Conservation (phyloP, 352 stramenopile species). For the Globisporangium barbulae region DNA sequence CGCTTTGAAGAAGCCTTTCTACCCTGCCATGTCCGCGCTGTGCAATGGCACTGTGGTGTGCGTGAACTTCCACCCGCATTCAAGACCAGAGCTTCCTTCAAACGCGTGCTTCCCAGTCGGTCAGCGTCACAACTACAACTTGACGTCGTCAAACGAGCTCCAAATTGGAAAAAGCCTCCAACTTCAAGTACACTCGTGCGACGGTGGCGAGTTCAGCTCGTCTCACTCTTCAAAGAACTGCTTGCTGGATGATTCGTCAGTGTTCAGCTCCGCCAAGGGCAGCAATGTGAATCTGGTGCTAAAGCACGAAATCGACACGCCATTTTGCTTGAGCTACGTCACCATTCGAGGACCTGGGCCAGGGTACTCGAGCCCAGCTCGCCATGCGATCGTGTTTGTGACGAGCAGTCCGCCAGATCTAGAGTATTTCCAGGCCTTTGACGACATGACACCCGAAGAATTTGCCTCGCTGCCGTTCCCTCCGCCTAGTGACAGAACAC, state of each 20-base stretch:
- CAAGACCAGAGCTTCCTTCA: slow-evolving; percentile 49
- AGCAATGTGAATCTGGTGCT: slow-evolving; percentile 79
- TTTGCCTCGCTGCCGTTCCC: slow-evolving; percentile 74
- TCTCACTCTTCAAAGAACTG: slow-evolving; percentile 67
- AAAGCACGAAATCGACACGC: slow-evolving; percentile 75
- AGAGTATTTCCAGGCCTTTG: slow-evolving; percentile 44
- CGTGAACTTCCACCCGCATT: slow-evolving; percentile 62
- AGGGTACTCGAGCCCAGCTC: slow-evolving; percentile 76
- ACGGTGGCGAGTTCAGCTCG: slow-evolving; percentile 79
- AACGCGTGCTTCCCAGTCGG: slow-evolving; percentile 30
- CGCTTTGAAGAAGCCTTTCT: slow-evolving; percentile 32
- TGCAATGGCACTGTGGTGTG: slow-evolving; percentile 72
- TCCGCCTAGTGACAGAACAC: slow-evolving; percentile 37
- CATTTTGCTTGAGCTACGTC: slow-evolving; percentile 76
- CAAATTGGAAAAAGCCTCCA: slow-evolving; percentile 72
- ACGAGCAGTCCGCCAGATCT: slow-evolving; percentile 61
- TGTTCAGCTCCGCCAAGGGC: slow-evolving; percentile 77
- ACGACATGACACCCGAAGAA: slow-evolving; percentile 70
- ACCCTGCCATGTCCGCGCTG: slow-evolving; percentile 54
- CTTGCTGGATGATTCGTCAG: slow-evolving; percentile 70
- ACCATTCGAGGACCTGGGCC: slow-evolving; percentile 66
- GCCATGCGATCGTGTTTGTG: slow-evolving; percentile 64
- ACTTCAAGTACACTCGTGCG: slow-evolving; percentile 61
- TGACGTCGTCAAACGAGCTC: slow-evolving; percentile 50
- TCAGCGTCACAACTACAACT: slow-evolving; percentile 38